A percentile compares a stretch with the other conserved stretches of the same genome.
phyloP scores from a whole-genome alignment of 2,329 filamentous ascomycete genomes.

The Hypoxylon sp. region DNA sequence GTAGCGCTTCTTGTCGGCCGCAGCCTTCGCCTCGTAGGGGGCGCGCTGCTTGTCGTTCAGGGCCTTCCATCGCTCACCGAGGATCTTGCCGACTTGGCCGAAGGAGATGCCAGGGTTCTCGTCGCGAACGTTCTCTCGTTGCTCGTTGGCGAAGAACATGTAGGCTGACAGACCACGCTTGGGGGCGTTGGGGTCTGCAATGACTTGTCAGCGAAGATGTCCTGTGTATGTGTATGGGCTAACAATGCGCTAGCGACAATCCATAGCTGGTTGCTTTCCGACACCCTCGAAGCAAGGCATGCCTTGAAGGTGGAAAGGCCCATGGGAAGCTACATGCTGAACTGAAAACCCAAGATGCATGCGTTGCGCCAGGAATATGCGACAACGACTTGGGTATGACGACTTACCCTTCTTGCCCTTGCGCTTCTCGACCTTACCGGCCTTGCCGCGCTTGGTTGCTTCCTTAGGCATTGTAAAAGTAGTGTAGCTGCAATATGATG shows the following conservation, averaged over 20 bases:
- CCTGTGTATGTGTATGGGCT: neutral
- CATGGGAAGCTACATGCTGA: neutral
- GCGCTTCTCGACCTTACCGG: conserved; percentile 68
- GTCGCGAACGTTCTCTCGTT: conserved; percentile 97
- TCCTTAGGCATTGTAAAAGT: conserved; percentile 71
- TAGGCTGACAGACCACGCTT: conserved; percentile 99
- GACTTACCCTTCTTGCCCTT: conserved; percentile 73
- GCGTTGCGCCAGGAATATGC: conserved; percentile 5
- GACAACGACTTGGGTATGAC: neutral
- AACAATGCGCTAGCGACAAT: neutral
- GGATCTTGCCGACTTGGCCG: conserved; percentile 98
- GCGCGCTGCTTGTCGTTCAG: conserved; percentile 91
- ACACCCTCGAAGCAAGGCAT: neutral
- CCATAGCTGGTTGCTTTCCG: neutral
- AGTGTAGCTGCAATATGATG: conserved; percentile 47
- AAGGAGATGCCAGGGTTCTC: conserved; percentile 99
- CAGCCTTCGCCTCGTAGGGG: conserved; percentile 97
- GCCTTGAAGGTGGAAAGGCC: neutral
- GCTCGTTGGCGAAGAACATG: conserved; percentile 99
- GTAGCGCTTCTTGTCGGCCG: conserved; percentile 98
- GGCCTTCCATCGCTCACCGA: conserved; percentile 99
- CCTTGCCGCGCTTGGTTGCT: conserved; percentile 66
- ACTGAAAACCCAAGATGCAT: neutral
- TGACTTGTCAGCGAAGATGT: conserved; percentile 30
- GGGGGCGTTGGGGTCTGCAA: conserved; percentile 91